Percentiles rank a stretch among this genome's conserved stretches.
Conservation (phyloP, 139 green algal species). For the Tetraselmis striata region DNA sequence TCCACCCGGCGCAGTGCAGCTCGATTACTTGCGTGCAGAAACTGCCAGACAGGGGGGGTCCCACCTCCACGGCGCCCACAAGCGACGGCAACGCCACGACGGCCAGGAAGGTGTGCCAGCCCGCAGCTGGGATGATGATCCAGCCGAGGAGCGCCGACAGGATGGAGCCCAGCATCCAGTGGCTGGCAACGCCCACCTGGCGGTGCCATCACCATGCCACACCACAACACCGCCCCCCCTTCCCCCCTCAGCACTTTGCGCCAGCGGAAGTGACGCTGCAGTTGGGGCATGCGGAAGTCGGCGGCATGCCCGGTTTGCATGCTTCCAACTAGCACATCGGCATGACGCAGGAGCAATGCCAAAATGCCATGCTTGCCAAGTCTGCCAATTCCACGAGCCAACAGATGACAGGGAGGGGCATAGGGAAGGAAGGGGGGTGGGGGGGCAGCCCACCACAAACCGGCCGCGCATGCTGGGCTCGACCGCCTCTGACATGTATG, state of each 20-base stretch:
- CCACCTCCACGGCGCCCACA: not conserved
- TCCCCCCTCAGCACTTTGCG: too few species aligned
- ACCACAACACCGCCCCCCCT: not conserved
- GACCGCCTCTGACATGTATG: slow-evolving; percentile 30
- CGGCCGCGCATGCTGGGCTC: slow-evolving; percentile 15
- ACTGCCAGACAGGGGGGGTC: not conserved
- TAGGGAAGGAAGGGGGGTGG: not conserved
- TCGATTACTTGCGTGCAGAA: not conserved
- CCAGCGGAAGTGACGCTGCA: too few species aligned
- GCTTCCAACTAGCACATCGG: too few species aligned
- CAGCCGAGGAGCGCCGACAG: slow-evolving; percentile 31
- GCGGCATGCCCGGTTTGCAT: too few species aligned
- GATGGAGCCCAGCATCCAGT: slow-evolving; percentile 48
- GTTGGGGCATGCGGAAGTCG: too few species aligned
- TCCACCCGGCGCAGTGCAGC: too few species aligned
- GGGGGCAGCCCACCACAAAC: slow-evolving; percentile 16
- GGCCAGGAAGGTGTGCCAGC: slow-evolving; percentile 36
- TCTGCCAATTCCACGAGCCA: not conserved
- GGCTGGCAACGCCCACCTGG: slow-evolving; percentile 15
- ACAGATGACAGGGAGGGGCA: not conserved
- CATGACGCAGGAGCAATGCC: too few species aligned
- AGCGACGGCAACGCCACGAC: slow-evolving; percentile 24
- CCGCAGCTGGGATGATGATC: slow-evolving; percentile 26
- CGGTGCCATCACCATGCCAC: not conserved
- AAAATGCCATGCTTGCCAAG: too few species aligned